These are phyloP conservation scores for Leucogyrophana mollusca DNA, from an alignment of 768 basidiomycete genomes.

Conservation along the genomic window DNA sequence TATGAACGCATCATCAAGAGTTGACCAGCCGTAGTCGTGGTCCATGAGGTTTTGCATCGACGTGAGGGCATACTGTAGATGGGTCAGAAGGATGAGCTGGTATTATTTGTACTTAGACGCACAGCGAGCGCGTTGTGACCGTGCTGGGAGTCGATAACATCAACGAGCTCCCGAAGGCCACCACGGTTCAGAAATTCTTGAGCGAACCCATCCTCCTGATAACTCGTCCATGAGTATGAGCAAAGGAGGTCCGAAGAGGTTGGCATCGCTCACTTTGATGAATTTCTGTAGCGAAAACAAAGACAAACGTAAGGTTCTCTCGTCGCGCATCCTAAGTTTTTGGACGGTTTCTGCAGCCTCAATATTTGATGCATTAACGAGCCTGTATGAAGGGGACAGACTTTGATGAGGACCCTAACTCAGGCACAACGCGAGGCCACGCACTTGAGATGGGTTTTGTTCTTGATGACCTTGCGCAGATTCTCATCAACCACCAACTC, in stretches of 20 bases:
- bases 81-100: not conserved
- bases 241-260: not conserved
- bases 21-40: conserved; percentile 77
- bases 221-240: conserved; percentile 6
- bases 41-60: conserved; percentile 91
- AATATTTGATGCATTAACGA: conserved; percentile 76
- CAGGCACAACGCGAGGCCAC: conserved; percentile 19
- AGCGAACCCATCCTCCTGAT: conserved; percentile 81
- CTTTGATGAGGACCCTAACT: conserved; percentile 8
- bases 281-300: conserved; percentile 79
- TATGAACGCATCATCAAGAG: conserved; percentile 72
- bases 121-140: conserved; percentile 91
- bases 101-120: conserved; percentile 19
- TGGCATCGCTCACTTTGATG: conserved; percentile 55
- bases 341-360: conserved; percentile 78
- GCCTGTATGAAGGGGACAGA: conserved; percentile 28
- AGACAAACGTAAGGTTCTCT: conserved; percentile 61
- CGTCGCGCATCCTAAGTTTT: conserved; percentile 61
- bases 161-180: conserved; percentile 70
- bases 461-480: conserved; percentile 75
- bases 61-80: conserved; percentile 74
- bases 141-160: conserved; percentile 60
- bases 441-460: conserved; percentile 77
- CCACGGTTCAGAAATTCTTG: conserved; percentile 72
- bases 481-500: conserved; percentile 89